Base-by-base conservation (phyloP, 192 early-diverging fungal genomes). In the Coemansia sp. region DNA sequence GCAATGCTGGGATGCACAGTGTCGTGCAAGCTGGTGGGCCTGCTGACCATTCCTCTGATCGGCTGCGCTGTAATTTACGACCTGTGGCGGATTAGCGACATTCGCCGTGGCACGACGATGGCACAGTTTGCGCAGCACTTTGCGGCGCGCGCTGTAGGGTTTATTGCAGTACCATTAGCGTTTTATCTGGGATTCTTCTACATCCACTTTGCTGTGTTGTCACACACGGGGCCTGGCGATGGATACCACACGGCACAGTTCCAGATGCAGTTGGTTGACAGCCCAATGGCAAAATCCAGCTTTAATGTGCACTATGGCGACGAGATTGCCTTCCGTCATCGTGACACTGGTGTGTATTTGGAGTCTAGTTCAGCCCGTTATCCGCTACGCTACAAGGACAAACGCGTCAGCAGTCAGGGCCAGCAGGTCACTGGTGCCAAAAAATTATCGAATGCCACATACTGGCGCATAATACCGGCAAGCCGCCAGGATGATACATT, bases 11-110 rank as follows among this genome's bases (percentile, higher is more conserved):
- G 89, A n/a, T 75, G 55, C 21, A 67, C 69, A 24, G 88, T 87
- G 3, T 72, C 88, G 59, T 92, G 97, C 71, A 99, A 99, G 71
- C 90, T 99, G 89, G 96, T 99, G 1, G 97, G 97, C 5, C 72
- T 98, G 23, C 88, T 99, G 61, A 89, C 92, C 5, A 86, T 99
- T 23, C 83, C 80, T 5, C 86, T 93, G 4, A 84, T 99, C 57
- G 97, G 97, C 23, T 73, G 88, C 27, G 92, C 92, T 6, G 90
- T 91, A 1, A 42, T 98, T 6, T 80, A 85, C 59, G 97, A 99
- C 62, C 85, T 99, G 27, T 98, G 96, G 94, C 78, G 87, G n/a
- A 83, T 97, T 54, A 79, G 98, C 59, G 95, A 98, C 65, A 85
- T 90, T 64, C 86, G 87, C 22, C 88, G 92, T 42, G 90, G 92